Base-by-base conservation (phyloP, 768 basidiomycete genomes). In the Boletus vinaceobasis region DNA sequence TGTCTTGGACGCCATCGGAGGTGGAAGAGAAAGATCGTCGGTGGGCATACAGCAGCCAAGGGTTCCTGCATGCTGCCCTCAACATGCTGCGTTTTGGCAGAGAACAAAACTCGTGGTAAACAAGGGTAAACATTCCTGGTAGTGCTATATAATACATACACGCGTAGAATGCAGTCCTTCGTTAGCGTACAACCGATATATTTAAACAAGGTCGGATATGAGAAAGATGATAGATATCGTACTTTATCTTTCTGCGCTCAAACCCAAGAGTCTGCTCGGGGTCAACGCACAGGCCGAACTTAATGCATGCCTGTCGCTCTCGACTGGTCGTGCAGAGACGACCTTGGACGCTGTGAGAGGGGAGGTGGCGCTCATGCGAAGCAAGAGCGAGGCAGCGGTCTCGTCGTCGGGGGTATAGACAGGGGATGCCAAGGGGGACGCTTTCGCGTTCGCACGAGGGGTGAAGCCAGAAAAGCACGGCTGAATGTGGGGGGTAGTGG, bases 301-400 rank as follows among this genome's bases (percentile, higher is more conserved):
- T 4, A 36, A 11, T 26, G 29, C 14, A 15, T 47, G 48, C 27
- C 13, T 42, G 19, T 35, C 32, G 7, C 9, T 26, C 17, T 29
- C 47, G 37, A 8, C 36, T 9, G 42, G 46, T 14, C 43, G 60
- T 4, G 8, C 31, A 1, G 35, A 5, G 36, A 17, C 46, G 35
- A 36, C 15, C 1, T 32, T 35, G 33, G 40, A 31, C 1, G 31
- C 14, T 5, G 43, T 32, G n/a, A 54, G 66, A 11, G 64, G 26
- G 8, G 67, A 65, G 5, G 55, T 59, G 26, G 43, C 73, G 59
- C 81, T 78, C 56, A 88, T 87, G 56, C 86, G 83, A 37, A 88
- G 68, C 14, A 88, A 67, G 55, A 88, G 71, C 4, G 86, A 82
- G 15, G 86, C 87, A 0, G 86, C 87, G 1, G 76, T 78, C 71